Conservation (phyloP, 176 grass and related monocot species). For the Eragrostis curvula region DNA sequence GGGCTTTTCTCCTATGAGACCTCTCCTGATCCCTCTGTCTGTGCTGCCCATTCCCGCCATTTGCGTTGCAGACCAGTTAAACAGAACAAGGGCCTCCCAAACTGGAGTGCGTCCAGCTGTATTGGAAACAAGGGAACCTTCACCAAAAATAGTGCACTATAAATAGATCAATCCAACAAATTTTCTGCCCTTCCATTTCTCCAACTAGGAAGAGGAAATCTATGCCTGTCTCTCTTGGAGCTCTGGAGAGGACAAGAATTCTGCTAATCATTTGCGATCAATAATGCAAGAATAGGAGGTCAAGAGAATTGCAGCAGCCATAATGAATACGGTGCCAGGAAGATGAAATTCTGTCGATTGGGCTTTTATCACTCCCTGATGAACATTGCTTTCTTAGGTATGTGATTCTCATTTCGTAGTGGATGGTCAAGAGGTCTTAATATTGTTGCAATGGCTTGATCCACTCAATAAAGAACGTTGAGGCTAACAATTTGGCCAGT, state of each 20-base stretch:
- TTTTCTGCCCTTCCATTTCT: constrained; percentile 48
- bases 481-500: background rate
- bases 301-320: constrained; percentile 19
- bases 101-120: constrained; percentile 31
- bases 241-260: constrained; percentile 29
- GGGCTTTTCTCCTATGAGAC: background rate
- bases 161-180: constrained; percentile 47
- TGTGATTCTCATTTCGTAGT: background rate
- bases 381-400: constrained; percentile 50
- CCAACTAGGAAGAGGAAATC: constrained; percentile 51
- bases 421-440: background rate
- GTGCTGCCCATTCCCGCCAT: constrained; percentile 22
- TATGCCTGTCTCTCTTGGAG: constrained; percentile 31
- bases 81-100: constrained; percentile 43
- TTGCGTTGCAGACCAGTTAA: constrained; percentile 35
- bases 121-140: constrained; percentile 22
- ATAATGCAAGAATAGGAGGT: constrained; percentile 37
- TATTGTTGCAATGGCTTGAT: background rate
- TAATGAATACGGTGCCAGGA: constrained; percentile 27
- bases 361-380: constrained; percentile 4
- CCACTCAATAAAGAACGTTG: background rate
- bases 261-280: constrained; percentile 22
- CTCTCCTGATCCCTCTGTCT: constrained; percentile 14
- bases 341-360: constrained; percentile 34
- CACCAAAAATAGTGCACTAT: constrained; percentile 56